Evolutionary conservation across 352 stramenopile genomes (phyloP), one percentile per base, ranked within the genome.

Genomic region (Globisporangium ultimum): DNA sequence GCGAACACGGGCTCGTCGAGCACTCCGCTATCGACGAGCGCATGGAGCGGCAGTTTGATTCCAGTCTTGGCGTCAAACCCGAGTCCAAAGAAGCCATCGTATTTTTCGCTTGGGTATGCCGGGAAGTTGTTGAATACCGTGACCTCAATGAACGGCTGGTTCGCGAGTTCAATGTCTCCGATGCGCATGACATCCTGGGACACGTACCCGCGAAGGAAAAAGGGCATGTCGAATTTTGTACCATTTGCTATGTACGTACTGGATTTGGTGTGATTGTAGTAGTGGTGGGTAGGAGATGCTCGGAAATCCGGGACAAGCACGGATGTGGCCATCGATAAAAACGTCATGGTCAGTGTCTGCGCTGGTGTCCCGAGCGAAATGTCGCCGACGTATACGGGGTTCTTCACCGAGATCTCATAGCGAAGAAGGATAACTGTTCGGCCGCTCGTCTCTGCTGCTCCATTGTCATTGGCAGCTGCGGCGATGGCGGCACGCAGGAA

Each of bases 1-100:
- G 60, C 43, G 36, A 61, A 66, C 22, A 66, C 53, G 36, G 60
- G 53, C 5, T 66, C 32, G 20, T 42, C 36, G 38, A 66, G 40
- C 11, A n/a, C 53, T 21, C 53, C 47, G 2, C 36, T 57, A 36
- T 40, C 21, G 28, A 66, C 36, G 60, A 61, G 58, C 15, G 28
- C 20, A 38, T 53, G 41, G 32, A 64, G 52, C 32, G 58, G 15
- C 14, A 48, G 13, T 17, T 24, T 52, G 53, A 21, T n/a, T 11
- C 9, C 1, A 0, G 1, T 34, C 6, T 3, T 24, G 28, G 9
- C 8, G n/a, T 34, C 17, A 21, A 54, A 54, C 3, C 55, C 53
- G 17, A 62, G 17, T 5, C 60, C 41, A 24, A 66, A 42, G 9
- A 53, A 5, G 3, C 53, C 53, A 12, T 64, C 58, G 18, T 20